Evolutionary conservation across 768 basidiomycete genomes (phyloP).

Genomic region (Termitomyces sp.): DNA sequence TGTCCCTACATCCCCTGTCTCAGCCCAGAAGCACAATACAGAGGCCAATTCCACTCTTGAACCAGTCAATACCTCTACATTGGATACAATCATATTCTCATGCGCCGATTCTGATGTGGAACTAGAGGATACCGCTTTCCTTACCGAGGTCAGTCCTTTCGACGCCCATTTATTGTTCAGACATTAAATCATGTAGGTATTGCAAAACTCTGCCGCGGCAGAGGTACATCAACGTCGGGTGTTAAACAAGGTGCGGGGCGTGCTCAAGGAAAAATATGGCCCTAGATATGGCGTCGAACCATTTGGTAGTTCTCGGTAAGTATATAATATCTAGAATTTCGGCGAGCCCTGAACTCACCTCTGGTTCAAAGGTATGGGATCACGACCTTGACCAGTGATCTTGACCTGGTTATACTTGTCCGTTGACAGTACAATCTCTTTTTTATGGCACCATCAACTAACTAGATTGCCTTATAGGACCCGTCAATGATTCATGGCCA

Average conservation of each 20-base stretch:
- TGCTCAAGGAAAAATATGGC: slow-evolving; percentile 29
- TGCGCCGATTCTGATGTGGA: not conserved
- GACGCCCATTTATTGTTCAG: not conserved
- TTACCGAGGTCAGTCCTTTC: not conserved
- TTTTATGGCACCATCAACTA: not conserved
- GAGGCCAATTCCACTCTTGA: not conserved
- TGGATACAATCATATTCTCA: not conserved
- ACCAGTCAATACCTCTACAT: not conserved
- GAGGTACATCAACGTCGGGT: not conserved
- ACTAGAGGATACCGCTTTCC: not conserved
- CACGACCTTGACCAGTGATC: slow-evolving; percentile 36
- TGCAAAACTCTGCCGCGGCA: not conserved
- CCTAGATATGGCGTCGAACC: slow-evolving; percentile 27
- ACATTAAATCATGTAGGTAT: not conserved
- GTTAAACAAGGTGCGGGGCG: slow-evolving; percentile 16
- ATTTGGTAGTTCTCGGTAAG: slow-evolving; percentile 46
- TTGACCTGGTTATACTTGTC: slow-evolving; percentile 53
- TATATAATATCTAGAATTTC: not conserved
- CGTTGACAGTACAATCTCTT: slow-evolving; percentile 13
- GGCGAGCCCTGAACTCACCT: not conserved
- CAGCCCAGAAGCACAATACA: not conserved
- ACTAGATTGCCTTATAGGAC: slow-evolving; percentile 19
- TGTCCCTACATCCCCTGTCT: too few species aligned
- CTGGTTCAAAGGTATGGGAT: slow-evolving; percentile 35
- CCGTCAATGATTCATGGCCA: slow-evolving; percentile 16